phyloP scores from a whole-genome alignment of 2,329 filamentous ascomycete genomes.

The Claviceps capensis region DNA sequence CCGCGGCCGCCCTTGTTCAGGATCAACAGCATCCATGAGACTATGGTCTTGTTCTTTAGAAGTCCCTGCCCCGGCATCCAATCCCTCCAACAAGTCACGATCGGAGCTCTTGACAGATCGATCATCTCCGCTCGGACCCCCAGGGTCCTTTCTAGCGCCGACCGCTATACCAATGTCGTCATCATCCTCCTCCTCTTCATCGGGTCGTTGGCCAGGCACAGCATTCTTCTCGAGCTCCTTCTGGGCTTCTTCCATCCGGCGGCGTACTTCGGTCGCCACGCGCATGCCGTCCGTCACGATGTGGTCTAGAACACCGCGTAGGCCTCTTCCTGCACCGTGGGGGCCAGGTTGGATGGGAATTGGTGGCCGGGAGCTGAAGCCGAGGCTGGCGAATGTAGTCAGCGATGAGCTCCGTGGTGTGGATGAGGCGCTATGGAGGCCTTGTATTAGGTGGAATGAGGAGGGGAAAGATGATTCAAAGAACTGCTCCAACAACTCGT shows the following conservation, averaged over 20 bases:
- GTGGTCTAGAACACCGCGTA: slow-evolving; percentile 88
- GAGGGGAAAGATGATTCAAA: slow-evolving; percentile 92
- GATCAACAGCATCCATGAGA: slow-evolving; percentile 21
- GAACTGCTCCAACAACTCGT: slow-evolving; percentile 90
- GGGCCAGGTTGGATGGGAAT: slow-evolving; percentile 26
- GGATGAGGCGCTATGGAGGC: slow-evolving; percentile 23
- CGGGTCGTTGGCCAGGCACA: slow-evolving; percentile 46
- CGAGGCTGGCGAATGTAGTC: slow-evolving; percentile 71
- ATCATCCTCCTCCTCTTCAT: slow-evolving; percentile 59
- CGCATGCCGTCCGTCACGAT: slow-evolving; percentile 97
- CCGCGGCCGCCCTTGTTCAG: slow-evolving; percentile 13
- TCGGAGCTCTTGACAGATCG: slow-evolving; percentile 54
- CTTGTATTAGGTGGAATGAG: slow-evolving; percentile 78
- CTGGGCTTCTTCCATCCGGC: slow-evolving; percentile 92
- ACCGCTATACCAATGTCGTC: slow-evolving; percentile 35
- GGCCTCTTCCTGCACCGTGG: slow-evolving; percentile 49
- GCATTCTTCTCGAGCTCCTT: slow-evolving; percentile 78
- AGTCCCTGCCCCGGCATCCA: slow-evolving; percentile 54
- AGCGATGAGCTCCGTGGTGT: slow-evolving; percentile 44
- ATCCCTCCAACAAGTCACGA: slow-evolving; percentile 57
- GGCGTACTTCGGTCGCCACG: slow-evolving; percentile 80
- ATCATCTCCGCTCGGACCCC: slow-evolving; percentile 34
- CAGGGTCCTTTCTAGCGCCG: slow-evolving; percentile 23
- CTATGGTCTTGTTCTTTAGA: slow-evolving; percentile 19
- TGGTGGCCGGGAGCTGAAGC: slow-evolving; percentile 32